Evolutionary conservation across 2,329 filamentous ascomycete species (phyloP).

Genomic region (Botryotinia calthae): DNA sequence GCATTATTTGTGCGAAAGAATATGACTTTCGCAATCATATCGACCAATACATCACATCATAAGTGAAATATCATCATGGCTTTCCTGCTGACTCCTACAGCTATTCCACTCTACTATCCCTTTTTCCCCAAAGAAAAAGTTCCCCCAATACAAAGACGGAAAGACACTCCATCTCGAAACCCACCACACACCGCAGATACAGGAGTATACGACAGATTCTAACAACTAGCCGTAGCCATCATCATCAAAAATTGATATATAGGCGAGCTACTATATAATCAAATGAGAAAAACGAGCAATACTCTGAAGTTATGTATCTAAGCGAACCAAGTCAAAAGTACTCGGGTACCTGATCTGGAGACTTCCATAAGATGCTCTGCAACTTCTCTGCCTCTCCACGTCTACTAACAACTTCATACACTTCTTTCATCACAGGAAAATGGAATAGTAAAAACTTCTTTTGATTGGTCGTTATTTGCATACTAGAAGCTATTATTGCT

Average conservation of each 20-base stretch:
- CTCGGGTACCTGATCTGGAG: not conserved
- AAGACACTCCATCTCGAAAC: not conserved
- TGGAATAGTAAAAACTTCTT: not conserved
- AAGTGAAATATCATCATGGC: not conserved
- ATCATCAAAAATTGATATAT: not conserved
- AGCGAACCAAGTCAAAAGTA: not conserved
- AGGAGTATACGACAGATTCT: not conserved
- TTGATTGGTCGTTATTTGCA: slow-evolving; percentile 15
- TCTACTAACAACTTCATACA: not conserved
- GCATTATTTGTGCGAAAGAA: not conserved
- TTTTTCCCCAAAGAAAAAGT: too few species aligned
- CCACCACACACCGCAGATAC: not conserved
- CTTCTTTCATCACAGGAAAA: not conserved
- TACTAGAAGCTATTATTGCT: slow-evolving; percentile 6
- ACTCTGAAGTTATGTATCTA: not conserved
- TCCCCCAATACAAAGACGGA: not conserved
- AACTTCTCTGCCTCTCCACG: not conserved
- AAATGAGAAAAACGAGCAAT: not conserved
- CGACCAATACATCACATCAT: not conserved
- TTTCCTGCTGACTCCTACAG: not conserved
- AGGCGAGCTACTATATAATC: not conserved
- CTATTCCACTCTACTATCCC: not conserved
- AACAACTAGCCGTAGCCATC: not conserved
- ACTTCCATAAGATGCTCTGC: not conserved
- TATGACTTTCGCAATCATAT: not conserved